Evolutionary conservation across 768 basidiomycete species (phyloP).

Genomic region (Hygrophorus pudorinus): DNA sequence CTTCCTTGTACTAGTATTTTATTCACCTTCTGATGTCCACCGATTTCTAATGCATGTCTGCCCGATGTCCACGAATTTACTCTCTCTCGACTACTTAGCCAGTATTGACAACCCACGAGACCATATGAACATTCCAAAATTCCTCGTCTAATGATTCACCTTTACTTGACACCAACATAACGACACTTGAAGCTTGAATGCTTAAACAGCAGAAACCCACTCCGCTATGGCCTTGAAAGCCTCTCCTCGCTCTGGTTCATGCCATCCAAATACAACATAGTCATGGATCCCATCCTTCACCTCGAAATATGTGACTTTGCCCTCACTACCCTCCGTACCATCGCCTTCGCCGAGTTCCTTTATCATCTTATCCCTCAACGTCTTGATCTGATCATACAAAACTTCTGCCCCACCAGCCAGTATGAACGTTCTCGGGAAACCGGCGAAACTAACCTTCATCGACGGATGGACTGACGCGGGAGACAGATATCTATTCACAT

Average conservation of each 20-base stretch:
- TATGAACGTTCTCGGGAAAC: conserved; percentile 57
- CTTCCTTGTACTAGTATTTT: too few relatives aligned
- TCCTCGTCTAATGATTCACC: too few relatives aligned
- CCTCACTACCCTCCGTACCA: conserved; percentile 23
- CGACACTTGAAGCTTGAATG: too few relatives aligned
- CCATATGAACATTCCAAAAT: too few relatives aligned
- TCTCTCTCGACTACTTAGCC: too few relatives aligned
- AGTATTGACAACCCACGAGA: too few relatives aligned
- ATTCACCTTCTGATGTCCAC: too few relatives aligned
- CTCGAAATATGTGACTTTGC: conserved; percentile 39
- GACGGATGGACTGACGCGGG: conserved; percentile 38
- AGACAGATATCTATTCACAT: conserved; percentile 45
- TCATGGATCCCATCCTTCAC: conserved; percentile 45
- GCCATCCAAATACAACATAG: conserved; percentile 37
- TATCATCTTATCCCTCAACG: conserved; percentile 37
- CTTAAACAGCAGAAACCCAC: too few relatives aligned
- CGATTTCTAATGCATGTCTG: too few relatives aligned
- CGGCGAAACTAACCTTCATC: conserved; percentile 32
- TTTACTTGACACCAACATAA: too few relatives aligned
- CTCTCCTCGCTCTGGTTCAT: conserved; percentile 42
- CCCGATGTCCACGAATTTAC: too few relatives aligned
- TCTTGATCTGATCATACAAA: conserved; percentile 41
- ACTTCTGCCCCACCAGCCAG: conserved; percentile 47
- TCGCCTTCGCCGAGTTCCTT: conserved; percentile 39
- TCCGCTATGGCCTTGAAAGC: conserved; percentile 37